phyloP scores from a whole-genome alignment of 495 filamentous ascomycete genomes.

The Podospora sp. region DNA sequence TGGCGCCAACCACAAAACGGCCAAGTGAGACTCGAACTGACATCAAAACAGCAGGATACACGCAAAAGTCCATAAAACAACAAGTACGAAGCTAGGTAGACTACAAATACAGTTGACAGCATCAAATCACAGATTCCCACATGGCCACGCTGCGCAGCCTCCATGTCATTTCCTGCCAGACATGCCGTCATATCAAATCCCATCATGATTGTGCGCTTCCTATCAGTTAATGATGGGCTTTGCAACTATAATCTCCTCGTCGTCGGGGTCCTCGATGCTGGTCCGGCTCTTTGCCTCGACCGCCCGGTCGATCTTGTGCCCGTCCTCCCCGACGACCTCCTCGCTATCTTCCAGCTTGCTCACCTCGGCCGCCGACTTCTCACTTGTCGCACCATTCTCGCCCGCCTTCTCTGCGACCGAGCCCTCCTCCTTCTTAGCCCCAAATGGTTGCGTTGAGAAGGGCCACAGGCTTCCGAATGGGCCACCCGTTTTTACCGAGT shows the following conservation, averaged over 20 bases:
- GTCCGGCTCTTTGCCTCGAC: conserved; percentile 56
- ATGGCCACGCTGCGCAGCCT: background rate
- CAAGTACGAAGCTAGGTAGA: background rate
- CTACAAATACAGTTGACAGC: conserved; percentile 8
- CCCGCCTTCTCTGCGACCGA: conserved; percentile 23
- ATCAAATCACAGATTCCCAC: conserved; percentile 6
- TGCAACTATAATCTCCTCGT: conserved; percentile 39
- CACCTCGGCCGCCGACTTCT: conserved; percentile 29
- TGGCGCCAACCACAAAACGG: background rate
- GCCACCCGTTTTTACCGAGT: conserved; percentile 38
- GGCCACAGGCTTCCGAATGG: conserved; percentile 53
- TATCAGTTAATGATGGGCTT: background rate
- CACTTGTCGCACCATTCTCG: conserved; percentile 17
- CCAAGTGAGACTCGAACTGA: background rate
- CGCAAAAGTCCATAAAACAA: background rate
- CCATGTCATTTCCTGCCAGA: background rate
- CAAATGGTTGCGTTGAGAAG: conserved; percentile 38
- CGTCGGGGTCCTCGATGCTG: conserved; percentile 60
- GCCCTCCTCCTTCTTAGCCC: conserved; percentile 36
- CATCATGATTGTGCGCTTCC: background rate
- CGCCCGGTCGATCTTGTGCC: conserved; percentile 49
- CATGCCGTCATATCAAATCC: conserved; percentile 8
- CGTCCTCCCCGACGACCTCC: conserved; percentile 40
- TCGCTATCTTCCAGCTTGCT: conserved; percentile 32
- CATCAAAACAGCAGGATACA: background rate